phyloP scores from a whole-genome alignment of 306 rosid genomes.

The Cucumis melo region DNA sequence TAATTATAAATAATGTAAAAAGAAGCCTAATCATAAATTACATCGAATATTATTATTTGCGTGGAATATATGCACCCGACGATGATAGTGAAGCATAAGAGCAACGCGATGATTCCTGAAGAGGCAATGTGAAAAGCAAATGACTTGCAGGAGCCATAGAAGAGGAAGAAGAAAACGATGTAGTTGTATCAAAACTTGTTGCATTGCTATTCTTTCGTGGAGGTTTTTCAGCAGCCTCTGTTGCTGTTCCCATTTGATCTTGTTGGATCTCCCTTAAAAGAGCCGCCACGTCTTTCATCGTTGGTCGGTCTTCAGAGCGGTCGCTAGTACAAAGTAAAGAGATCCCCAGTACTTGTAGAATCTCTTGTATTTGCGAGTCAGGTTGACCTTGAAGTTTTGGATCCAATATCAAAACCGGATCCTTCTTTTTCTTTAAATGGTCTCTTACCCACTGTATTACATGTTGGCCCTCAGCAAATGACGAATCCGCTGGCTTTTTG shows the following conservation, averaged over 20 bases:
- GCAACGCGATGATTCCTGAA: constrained; percentile 48
- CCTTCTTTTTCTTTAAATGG: constrained; percentile 60
- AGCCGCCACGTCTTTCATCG: constrained; percentile 91
- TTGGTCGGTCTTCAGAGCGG: constrained; percentile 71
- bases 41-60: not conserved
- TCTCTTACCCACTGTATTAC: constrained; percentile 78
- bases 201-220: not conserved
- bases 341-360: constrained; percentile 79
- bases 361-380: constrained; percentile 69
- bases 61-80: constrained; percentile 8
- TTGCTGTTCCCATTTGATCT: constrained; percentile 9
- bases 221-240: constrained; percentile 42
- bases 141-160: constrained; percentile 31
- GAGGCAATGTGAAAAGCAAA: constrained; percentile 17
- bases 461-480: constrained; percentile 67
- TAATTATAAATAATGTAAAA: not conserved
- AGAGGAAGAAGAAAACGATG: constrained; percentile 22
- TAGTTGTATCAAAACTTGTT: not conserved
- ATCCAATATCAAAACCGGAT: constrained; percentile 57
- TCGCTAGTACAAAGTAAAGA: constrained; percentile 68
- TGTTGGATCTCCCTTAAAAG: constrained; percentile 64
- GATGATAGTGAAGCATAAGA: constrained; percentile 58
- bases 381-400: constrained; percentile 68
- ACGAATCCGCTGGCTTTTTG: constrained; percentile 64
- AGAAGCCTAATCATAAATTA: not conserved